phyloP scores from a whole-genome alignment of 2,329 filamentous ascomycete species.

The Zopfia rhizophila region DNA sequence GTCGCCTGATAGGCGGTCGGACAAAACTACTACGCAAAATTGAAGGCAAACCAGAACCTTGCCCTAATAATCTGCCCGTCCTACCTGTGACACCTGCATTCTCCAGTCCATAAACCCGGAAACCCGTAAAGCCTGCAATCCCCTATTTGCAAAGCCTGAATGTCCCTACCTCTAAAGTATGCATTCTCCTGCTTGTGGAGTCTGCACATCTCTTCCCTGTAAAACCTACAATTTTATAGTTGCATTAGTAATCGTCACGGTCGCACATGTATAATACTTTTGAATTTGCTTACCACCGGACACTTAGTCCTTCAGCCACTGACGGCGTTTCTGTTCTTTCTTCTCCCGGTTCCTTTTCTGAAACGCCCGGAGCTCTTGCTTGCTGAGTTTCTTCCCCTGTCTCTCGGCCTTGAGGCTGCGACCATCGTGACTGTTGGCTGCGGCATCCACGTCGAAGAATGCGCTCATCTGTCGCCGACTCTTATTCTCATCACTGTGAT shows the following conservation, averaged over 20 bases:
- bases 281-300: slow-evolving; percentile 39
- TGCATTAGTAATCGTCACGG: slow-evolving; percentile 43
- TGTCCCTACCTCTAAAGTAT: too few relatives aligned
- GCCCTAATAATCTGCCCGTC: too few relatives aligned
- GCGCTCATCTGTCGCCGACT: slow-evolving; percentile 88
- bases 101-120: too few relatives aligned
- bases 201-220: slow-evolving; percentile 24
- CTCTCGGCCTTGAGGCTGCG: slow-evolving; percentile 92
- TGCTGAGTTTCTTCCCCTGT: slow-evolving; percentile 82
- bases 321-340: slow-evolving; percentile 94
- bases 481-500: slow-evolving; percentile 89
- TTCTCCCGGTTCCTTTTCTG: slow-evolving; percentile 88
- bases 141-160: too few relatives aligned
- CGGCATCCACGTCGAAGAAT: slow-evolving; percentile 95
- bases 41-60: too few relatives aligned
- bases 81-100: too few relatives aligned
- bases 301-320: slow-evolving; percentile 84
- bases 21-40: slow-evolving; percentile 4
- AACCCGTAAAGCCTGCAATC: too few relatives aligned
- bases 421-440: slow-evolving; percentile 89
- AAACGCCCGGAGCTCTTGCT: slow-evolving; percentile 88
- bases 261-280: slow-evolving; percentile 27
- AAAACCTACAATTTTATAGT: slow-evolving; percentile 5
- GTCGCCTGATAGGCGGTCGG: slow-evolving; percentile 2
- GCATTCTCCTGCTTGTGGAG: too few relatives aligned